Evolutionary conservation across 805 yeast species (phyloP).

Genomic region (Spathaspora sp.): DNA sequence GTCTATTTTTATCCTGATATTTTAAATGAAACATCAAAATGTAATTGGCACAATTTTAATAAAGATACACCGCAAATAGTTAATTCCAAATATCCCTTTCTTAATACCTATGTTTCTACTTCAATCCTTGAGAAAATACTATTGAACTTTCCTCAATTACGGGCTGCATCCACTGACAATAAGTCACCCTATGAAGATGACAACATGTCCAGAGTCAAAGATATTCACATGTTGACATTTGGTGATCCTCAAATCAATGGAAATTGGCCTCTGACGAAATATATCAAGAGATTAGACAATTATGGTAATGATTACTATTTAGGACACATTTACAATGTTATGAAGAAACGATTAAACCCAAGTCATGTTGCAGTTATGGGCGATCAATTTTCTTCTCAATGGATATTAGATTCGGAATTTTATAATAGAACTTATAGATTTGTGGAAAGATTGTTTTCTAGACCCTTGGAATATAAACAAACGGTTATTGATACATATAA

Average conservation of each 20-base stretch:
- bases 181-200: slow-evolving; percentile 10
- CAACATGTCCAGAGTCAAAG: slow-evolving; percentile 23
- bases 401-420: slow-evolving; percentile 89
- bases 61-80: neutral
- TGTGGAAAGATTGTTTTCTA: slow-evolving; percentile 63
- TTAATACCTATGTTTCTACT: slow-evolving; percentile 10
- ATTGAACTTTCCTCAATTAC: slow-evolving; percentile 17
- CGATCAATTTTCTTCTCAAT: slow-evolving; percentile 88
- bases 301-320: slow-evolving; percentile 86
- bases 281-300: slow-evolving; percentile 74
- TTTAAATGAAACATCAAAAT: slow-evolving; percentile 37
- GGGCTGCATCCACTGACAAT: slow-evolving; percentile 4
- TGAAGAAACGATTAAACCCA: slow-evolving; percentile 66
- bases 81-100: slow-evolving; percentile 4
- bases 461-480: slow-evolving; percentile 48
- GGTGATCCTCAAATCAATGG: slow-evolving; percentile 99
- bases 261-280: slow-evolving; percentile 65
- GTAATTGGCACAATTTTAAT: slow-evolving; percentile 54
- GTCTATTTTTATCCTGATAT: slow-evolving; percentile 76
- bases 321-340: slow-evolving; percentile 73
- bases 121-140: slow-evolving; percentile 11
- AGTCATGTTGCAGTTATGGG: slow-evolving; percentile 88
- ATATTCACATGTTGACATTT: slow-evolving; percentile 70
- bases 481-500: slow-evolving; percentile 46
- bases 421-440: slow-evolving; percentile 73